Conservation (phyloP, 2,329 filamentous ascomycete species). For the Calonectria ilicicola region DNA sequence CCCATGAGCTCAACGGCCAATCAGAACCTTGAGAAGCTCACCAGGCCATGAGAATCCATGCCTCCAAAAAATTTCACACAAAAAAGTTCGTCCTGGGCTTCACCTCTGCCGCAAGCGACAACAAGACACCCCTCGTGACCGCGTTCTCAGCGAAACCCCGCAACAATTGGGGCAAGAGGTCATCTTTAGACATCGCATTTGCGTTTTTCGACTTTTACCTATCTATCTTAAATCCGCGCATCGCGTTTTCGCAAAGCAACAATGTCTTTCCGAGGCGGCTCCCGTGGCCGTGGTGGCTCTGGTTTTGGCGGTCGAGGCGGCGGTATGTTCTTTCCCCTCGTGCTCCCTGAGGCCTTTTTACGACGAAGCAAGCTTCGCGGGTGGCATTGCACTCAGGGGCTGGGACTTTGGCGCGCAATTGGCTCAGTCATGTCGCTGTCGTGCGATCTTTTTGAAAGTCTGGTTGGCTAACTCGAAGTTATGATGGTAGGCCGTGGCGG, state of each 20-base stretch:
- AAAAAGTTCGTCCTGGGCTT: slow-evolving; percentile 37
- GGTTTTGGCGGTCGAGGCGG: slow-evolving; percentile 51
- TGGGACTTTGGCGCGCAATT: background rate
- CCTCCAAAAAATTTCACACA: slow-evolving; percentile 48
- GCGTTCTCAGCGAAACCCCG: slow-evolving; percentile 1
- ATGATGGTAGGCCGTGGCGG: slow-evolving; percentile 49
- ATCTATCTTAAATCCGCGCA: slow-evolving; percentile 16
- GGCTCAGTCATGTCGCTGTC: background rate
- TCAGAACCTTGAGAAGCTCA: slow-evolving; percentile 36
- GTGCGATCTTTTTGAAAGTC: background rate
- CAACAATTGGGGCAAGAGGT: slow-evolving; percentile 20
- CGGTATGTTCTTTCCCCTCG: slow-evolving; percentile 40
- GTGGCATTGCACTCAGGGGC: background rate
- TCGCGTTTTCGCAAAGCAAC: slow-evolving; percentile 24
- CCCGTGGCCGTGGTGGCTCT: slow-evolving; percentile 49
- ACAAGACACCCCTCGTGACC: slow-evolving; percentile 21
- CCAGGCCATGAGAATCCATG: slow-evolving; percentile 26
- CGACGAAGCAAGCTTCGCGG: background rate
- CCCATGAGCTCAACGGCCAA: slow-evolving; percentile 23
- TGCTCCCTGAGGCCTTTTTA: background rate
- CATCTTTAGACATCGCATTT: background rate
- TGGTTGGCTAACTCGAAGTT: slow-evolving; percentile 29
- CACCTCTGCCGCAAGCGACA: slow-evolving; percentile 1
- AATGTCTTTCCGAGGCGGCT: slow-evolving; percentile 56
- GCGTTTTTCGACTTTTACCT: background rate